phyloP scores from a whole-genome alignment of 2,329 filamentous ascomycete genomes.

The Pleoardoris graminearum region DNA sequence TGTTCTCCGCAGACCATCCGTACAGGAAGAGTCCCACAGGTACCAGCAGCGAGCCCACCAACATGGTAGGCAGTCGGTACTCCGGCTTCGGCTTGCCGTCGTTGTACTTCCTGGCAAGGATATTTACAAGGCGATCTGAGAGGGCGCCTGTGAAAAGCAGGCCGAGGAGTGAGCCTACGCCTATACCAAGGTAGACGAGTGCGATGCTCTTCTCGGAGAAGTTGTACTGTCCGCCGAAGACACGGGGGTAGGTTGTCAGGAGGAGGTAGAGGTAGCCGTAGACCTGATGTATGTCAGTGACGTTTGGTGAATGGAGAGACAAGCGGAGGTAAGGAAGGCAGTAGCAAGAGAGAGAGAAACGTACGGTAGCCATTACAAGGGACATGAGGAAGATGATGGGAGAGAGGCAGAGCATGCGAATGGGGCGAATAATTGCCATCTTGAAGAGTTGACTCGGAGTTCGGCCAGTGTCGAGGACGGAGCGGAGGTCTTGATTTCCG shows the following conservation, averaged over 20 bases:
- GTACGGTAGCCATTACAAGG: conserved; percentile 5
- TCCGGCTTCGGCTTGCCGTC: conserved; percentile 4
- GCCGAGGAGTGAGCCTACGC: conserved; percentile 20
- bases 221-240: conserved; percentile 20
- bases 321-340: too few relatives aligned
- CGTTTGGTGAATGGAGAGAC: too few relatives aligned
- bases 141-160: conserved; percentile 14
- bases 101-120: conserved; percentile 1
- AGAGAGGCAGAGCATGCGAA: conserved; percentile 29
- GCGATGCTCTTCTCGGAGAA: conserved; percentile 16
- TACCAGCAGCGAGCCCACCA: neutral
- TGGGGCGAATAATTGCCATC: conserved; percentile 25
- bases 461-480: conserved; percentile 19
- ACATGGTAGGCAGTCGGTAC: conserved; percentile 6
- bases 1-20: conserved; percentile 57
- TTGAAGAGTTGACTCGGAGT: conserved; percentile 3
- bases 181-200: conserved; percentile 15
- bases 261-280: conserved; percentile 24
- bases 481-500: conserved; percentile 36
- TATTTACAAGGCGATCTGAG: neutral
- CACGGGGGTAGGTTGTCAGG: conserved; percentile 22
- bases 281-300: conserved; percentile 8
- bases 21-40: conserved; percentile 49
- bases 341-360: neutral
- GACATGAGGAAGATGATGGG: conserved; percentile 25